Evolutionary conservation across 2,329 filamentous ascomycete species (phyloP).

Genomic region (Claviceps arundinis): DNA sequence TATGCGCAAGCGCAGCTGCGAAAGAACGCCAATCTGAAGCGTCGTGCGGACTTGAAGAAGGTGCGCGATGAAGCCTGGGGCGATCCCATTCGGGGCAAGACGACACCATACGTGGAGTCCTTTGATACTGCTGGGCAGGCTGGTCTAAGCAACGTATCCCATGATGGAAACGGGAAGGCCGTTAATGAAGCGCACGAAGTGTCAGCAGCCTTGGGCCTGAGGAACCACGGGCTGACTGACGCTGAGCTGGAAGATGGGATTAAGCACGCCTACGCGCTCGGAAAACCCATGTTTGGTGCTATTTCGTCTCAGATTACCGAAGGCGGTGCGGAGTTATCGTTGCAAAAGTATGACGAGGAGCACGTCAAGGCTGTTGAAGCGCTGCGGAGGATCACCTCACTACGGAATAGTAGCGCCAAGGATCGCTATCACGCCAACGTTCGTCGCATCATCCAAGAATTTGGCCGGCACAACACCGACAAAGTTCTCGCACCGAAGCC

Average conservation of each 20-base stretch:
- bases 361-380: constrained; percentile 63
- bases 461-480: constrained; percentile 88
- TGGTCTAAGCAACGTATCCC: constrained; percentile 19
- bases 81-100: constrained; percentile 64
- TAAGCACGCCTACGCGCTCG: constrained; percentile 53
- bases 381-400: constrained; percentile 62
- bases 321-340: constrained; percentile 19
- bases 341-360: constrained; percentile 33
- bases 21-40: constrained; percentile 68
- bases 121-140: constrained; percentile 53
- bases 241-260: constrained; percentile 55
- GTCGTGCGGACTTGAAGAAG: constrained; percentile 55
- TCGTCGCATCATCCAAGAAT: constrained; percentile 69
- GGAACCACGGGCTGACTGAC: constrained; percentile 66
- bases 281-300: constrained; percentile 37
- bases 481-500: constrained; percentile 48
- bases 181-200: constrained; percentile 26
- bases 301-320: constrained; percentile 28
- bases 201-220: constrained; percentile 36
- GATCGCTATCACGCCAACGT: constrained; percentile 75
- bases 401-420: constrained; percentile 65
- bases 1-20: constrained; percentile 70
- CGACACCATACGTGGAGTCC: constrained; percentile 73
- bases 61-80: constrained; percentile 54
- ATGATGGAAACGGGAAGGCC: constrained; percentile 29